Evolutionary conservation across 805 yeast species (phyloP), one percentile per base, ranked within the genome.

Genomic region (Jamesozyma piceae): DNA sequence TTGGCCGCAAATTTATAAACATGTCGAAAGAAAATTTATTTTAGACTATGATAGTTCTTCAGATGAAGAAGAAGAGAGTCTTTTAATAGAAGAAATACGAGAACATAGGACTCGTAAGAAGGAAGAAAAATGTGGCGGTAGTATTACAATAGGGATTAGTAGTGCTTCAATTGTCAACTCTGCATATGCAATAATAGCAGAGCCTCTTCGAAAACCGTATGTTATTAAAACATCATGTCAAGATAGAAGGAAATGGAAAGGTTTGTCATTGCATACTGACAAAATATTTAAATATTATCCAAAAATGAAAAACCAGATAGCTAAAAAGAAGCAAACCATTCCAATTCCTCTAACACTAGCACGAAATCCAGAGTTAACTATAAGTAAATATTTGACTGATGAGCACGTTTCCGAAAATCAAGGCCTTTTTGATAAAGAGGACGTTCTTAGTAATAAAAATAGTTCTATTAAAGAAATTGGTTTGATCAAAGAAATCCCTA

Each of bases 151-250:
- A 8, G 58, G 54, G 9, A 33, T 50, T 11, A 22, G 31, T 9
- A 8, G 11, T 5, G 8, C 10, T 2, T 6, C n/a, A 6, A 5
- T 37, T 3, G 18, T 24, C 38, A 36, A 43, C 20, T 21, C 46
- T 40, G 49, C 34, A 19, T 55, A 37, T 39, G 60, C 57, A 5
- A 55, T 62, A 8, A 45, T 60, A 4, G 59, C 61, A 4, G 62
- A 62, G 38, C 66, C 66, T 4, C 39, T 60, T 10, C 47, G 49
- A 37, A 48, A 44, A 2, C 60, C 66, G 2, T 57, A 53, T 39
- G 43, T 60, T 2, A 50, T 58, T n/a, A 48, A 44, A 45, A 35
- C 51, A 9, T 38, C 56, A 1, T 35, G 30, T 13, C 37, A 40
- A 8, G 65, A 60, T 38, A 50, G 52, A 37, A 42, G 41, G 8